A percentile compares a stretch with the other conserved stretches of the same genome.
Evolutionary conservation across 805 yeast species (phyloP).

Genomic region (Cyberlindnera mrakii): DNA sequence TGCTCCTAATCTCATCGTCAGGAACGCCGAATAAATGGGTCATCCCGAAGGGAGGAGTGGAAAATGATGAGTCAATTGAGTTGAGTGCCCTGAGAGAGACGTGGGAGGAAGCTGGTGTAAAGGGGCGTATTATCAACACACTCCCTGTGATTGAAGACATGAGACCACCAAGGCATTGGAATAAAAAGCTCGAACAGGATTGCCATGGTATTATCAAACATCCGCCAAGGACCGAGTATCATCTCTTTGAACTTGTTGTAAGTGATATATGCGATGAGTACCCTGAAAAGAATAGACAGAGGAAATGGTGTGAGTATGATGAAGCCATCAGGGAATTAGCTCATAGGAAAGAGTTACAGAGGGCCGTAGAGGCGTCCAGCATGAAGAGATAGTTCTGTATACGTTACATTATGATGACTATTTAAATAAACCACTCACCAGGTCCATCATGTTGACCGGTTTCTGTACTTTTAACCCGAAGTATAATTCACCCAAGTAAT

Average conservation of each 20-base stretch:
- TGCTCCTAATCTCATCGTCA: conserved; percentile 74
- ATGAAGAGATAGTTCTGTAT: conserved; percentile 23
- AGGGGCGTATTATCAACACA: conserved; percentile 49
- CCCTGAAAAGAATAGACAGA: conserved; percentile 70
- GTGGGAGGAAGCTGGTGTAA: conserved; percentile 97
- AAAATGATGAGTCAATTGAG: conserved; percentile 55
- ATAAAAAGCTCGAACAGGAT: conserved; percentile 18
- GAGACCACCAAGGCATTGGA: conserved; percentile 44
- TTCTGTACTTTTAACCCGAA: conserved; percentile 52
- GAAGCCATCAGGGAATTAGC: conserved; percentile 60
- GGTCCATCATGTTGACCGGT: conserved; percentile 52
- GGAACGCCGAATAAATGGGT: conserved; percentile 73
- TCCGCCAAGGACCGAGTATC: conserved; percentile 80
- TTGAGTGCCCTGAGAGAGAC: conserved; percentile 75
- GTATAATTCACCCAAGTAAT: conserved; percentile 53
- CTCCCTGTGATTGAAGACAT: conserved; percentile 66
- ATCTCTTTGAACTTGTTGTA: conserved; percentile 74
- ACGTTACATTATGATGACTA: background rate
- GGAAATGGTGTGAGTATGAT: conserved; percentile 70
- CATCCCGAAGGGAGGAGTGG: conserved; percentile 94
- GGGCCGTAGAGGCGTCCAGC: conserved; percentile 54
- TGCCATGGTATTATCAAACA: conserved; percentile 26
- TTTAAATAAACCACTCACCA: conserved; percentile 65
- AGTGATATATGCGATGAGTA: conserved; percentile 50
- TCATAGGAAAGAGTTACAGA: conserved; percentile 58